phyloP scores from a whole-genome alignment of 768 basidiomycete genomes.

The Termitomyces sp. region DNA sequence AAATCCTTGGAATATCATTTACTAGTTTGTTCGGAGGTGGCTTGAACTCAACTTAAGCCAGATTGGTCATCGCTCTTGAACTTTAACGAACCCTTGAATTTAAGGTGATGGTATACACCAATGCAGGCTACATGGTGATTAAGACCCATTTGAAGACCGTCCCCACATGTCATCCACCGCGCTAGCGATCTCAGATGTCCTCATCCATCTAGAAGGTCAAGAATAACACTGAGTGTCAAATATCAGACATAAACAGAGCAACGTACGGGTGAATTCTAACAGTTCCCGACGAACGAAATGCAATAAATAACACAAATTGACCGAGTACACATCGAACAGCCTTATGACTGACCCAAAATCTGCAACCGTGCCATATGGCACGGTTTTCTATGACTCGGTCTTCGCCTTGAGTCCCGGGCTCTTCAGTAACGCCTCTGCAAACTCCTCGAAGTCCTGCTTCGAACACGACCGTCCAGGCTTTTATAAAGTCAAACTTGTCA shows the following conservation, averaged over 20 bases:
- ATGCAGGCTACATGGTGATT: too few species aligned
- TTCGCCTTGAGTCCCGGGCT: constrained; percentile 27
- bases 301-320: neutral
- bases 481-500: constrained; percentile 10
- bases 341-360: neutral
- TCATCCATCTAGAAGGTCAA: neutral
- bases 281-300: neutral
- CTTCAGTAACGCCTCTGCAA: constrained; percentile 42
- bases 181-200: neutral
- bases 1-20: too few species aligned
- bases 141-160: too few species aligned
- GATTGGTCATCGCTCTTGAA: too few species aligned
- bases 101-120: too few species aligned
- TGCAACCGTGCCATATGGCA: neutral
- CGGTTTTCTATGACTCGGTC: neutral
- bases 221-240: neutral
- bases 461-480: constrained; percentile 44
- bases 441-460: constrained; percentile 52
- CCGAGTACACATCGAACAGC: neutral
- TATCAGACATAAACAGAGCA: neutral
- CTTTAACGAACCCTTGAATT: too few species aligned
- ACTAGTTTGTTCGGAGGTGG: too few species aligned
- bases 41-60: too few species aligned
- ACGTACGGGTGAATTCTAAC: neutral
- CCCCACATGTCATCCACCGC: too few species aligned